phyloP scores from a whole-genome alignment of 495 filamentous ascomycete species.

The Sporormia fimetaria region DNA sequence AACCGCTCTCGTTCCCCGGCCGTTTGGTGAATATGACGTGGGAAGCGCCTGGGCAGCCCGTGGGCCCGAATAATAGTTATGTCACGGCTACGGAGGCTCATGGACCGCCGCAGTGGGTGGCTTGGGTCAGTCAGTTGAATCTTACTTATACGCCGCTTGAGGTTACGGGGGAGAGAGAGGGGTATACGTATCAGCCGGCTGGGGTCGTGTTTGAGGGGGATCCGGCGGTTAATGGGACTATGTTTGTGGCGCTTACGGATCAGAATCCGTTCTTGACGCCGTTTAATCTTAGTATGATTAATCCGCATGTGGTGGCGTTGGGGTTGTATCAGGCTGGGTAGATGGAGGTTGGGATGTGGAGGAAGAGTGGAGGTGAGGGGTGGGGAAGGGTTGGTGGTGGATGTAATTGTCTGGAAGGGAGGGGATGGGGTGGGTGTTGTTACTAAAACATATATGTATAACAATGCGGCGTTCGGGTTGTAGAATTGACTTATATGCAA shows the following conservation, averaged over 20 bases:
- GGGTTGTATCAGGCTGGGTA: conserved; percentile 74
- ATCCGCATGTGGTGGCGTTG: conserved; percentile 65
- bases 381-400: too few species aligned
- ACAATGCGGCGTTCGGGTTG: too few species aligned
- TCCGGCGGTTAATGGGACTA: conserved; percentile 64
- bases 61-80: conserved; percentile 77
- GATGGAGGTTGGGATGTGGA: neutral
- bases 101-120: conserved; percentile 53
- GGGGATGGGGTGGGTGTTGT: too few species aligned
- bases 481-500: too few species aligned
- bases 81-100: conserved; percentile 51
- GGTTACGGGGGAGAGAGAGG: conserved; percentile 43
- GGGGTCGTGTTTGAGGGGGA: conserved; percentile 51
- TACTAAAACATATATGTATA: too few species aligned
- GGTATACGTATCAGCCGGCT: conserved; percentile 59
- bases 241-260: conserved; percentile 71
- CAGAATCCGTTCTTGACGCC: conserved; percentile 55
- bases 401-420: too few species aligned
- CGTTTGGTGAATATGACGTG: conserved; percentile 59
- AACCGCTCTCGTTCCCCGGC: conserved; percentile 65
- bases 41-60: conserved; percentile 55
- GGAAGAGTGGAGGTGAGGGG: too few species aligned
- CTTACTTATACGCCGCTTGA: conserved; percentile 65
- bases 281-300: conserved; percentile 63
- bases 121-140: conserved; percentile 77